A percentile compares a stretch with the other conserved stretches of the same genome.
phyloP scores from a whole-genome alignment of 23 red algal species.

The Chondrus crispus region DNA sequence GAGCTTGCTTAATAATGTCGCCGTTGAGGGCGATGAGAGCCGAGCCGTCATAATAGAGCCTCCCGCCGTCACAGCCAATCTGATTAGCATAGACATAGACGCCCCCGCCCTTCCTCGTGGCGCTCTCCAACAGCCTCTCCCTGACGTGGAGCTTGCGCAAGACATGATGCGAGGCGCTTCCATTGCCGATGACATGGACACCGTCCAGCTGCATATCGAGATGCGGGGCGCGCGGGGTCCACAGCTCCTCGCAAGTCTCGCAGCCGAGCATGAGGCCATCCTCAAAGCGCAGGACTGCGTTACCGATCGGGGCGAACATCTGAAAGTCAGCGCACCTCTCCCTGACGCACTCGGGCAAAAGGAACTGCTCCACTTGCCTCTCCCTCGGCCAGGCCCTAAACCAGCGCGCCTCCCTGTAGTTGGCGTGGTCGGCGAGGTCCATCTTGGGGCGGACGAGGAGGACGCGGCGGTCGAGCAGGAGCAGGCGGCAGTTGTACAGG shows the following conservation, averaged over 20 bases:
- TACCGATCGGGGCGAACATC: constrained; percentile 63
- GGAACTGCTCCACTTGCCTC: constrained; percentile 50
- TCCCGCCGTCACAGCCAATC: constrained; percentile 94
- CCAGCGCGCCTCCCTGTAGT: constrained; percentile 98
- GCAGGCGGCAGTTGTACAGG: constrained; percentile 85
- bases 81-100: constrained; percentile 96
- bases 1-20: constrained; percentile 69
- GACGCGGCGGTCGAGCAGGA: constrained; percentile 66
- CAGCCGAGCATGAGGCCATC: constrained; percentile 74
- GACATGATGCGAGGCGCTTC: constrained; percentile 81
- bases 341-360: constrained; percentile 42
- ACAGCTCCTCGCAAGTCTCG: constrained; percentile 99
- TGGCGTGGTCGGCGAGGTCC: constrained; percentile 86
- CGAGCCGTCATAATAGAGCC: constrained; percentile 97
- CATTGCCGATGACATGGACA: constrained; percentile 85
- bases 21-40: constrained; percentile 86
- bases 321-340: background rate
- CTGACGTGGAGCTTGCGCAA: constrained; percentile 83
- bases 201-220: constrained; percentile 73
- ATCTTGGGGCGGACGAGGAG: constrained; percentile 89
- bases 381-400: constrained; percentile 69
- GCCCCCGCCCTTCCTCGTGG: constrained; percentile 82
- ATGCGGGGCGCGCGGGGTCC: constrained; percentile 81
- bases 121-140: constrained; percentile 66
- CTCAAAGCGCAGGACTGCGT: constrained; percentile 67